Conservation (phyloP, 2,329 filamentous ascomycete species). For the Myriosclerotinia scirpicola region DNA sequence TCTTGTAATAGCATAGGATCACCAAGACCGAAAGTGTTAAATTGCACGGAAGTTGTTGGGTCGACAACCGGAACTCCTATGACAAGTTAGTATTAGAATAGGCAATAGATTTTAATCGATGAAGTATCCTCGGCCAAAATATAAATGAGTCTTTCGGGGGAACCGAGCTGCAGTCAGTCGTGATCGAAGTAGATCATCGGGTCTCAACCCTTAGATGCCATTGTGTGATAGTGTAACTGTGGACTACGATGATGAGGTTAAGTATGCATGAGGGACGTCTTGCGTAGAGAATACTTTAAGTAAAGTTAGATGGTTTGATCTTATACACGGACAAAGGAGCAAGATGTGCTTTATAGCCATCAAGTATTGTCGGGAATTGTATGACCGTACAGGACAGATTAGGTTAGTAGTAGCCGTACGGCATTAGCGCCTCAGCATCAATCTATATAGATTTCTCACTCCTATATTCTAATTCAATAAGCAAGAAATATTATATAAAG, state of each 20-base stretch:
- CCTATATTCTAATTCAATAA: too few relatives aligned
- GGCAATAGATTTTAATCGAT: neutral
- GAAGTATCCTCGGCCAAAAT: conserved; percentile 37
- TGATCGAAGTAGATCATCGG: neutral
- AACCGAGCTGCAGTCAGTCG: conserved; percentile 12
- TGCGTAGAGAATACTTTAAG: neutral
- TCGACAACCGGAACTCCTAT: conserved; percentile 23
- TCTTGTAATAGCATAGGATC: conserved; percentile 62
- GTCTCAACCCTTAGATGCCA: conserved; percentile 16
- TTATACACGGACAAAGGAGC: neutral
- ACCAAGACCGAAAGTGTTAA: conserved; percentile 28
- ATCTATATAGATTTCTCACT: too few relatives aligned
- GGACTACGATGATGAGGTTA: neutral
- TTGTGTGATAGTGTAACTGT: neutral
- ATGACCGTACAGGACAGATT: too few relatives aligned
- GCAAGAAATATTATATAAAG: too few relatives aligned
- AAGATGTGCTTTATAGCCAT: neutral
- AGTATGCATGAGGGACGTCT: neutral
- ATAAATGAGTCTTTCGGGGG: conserved; percentile 31
- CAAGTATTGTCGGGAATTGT: too few relatives aligned
- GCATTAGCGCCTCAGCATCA: too few relatives aligned
- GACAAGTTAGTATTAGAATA: neutral
- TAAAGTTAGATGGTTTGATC: neutral
- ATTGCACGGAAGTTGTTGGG: conserved; percentile 25
- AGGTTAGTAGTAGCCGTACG: too few relatives aligned